These are phyloP conservation scores for Epichloe gansuensis DNA, from an alignment of 2,329 filamentous ascomycete genomes.

Conservation along the genomic window DNA sequence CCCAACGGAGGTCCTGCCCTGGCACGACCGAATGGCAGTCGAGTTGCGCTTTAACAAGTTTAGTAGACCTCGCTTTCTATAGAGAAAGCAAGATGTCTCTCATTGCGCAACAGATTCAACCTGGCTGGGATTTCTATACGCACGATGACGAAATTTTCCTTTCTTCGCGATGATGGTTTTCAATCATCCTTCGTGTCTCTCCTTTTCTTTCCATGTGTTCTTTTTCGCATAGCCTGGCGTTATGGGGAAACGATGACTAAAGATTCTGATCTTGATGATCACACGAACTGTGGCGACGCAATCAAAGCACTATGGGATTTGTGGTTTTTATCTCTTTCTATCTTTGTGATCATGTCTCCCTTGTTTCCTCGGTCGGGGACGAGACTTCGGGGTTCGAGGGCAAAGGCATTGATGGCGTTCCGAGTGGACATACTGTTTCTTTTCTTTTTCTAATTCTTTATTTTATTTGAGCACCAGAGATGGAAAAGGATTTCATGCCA, in stretches of 20 bases:
- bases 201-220: not conserved
- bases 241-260: conserved; percentile 1
- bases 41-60: conserved; percentile 22
- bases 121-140: not conserved
- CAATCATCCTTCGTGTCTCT: not conserved
- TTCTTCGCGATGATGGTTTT: not conserved
- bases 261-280: conserved; percentile 4
- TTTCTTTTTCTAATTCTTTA: not conserved
- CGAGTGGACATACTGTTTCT: not conserved
- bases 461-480: not conserved
- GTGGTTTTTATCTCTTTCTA: not conserved
- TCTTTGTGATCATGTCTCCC: not conserved
- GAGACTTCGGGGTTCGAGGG: not conserved
- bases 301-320: not conserved
- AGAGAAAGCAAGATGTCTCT: not conserved
- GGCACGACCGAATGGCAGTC: conserved; percentile 24
- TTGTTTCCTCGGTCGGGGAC: not conserved
- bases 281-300: conserved; percentile 4
- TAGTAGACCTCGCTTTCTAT: not conserved
- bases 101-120: not conserved
- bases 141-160: not conserved
- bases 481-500: not conserved
- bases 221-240: conserved; percentile 6
- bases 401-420: not conserved
- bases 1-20: conserved; percentile 20